Conservation (phyloP, 2,329 filamentous ascomycete genomes). For the Fusarium abutilonis region DNA sequence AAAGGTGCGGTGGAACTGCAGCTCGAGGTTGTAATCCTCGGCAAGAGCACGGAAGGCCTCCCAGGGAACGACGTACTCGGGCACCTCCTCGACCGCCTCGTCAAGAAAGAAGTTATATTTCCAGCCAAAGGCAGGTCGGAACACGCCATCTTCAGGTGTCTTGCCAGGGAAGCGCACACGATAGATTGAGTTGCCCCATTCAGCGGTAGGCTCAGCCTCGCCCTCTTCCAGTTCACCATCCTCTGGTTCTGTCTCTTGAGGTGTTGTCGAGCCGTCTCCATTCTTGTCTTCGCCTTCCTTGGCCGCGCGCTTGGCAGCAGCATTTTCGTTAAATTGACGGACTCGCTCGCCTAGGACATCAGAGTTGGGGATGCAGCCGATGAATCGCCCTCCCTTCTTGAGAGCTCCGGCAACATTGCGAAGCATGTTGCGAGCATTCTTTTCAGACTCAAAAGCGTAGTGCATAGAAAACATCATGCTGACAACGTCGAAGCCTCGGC, state of each 20-base stretch:
- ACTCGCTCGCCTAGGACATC: slow-evolving; percentile 86
- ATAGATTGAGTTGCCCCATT: slow-evolving; percentile 96
- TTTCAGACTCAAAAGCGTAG: slow-evolving; percentile 94
- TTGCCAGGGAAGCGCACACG: slow-evolving; percentile 85
- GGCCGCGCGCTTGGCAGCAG: slow-evolving; percentile 50
- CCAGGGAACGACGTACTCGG: slow-evolving; percentile 98
- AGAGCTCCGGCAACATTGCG: slow-evolving; percentile 88
- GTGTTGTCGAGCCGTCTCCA: slow-evolving; percentile 38
- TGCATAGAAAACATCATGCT: slow-evolving; percentile 99
- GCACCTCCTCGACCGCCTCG: slow-evolving; percentile 94
- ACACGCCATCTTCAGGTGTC: slow-evolving; percentile 86
- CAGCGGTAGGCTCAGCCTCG: slow-evolving; percentile 70
- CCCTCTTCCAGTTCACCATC: slow-evolving; percentile 67
- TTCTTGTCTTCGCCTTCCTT: slow-evolving; percentile 35
- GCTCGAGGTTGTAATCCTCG: slow-evolving; percentile 94
- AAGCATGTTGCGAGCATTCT: slow-evolving; percentile 90
- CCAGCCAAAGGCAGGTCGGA: slow-evolving; percentile 95
- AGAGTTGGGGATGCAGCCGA: slow-evolving; percentile 97
- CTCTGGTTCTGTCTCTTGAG: slow-evolving; percentile 47
- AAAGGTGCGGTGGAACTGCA: slow-evolving; percentile 94
- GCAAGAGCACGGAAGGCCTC: slow-evolving; percentile 95
- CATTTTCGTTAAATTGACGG: slow-evolving; percentile 74
- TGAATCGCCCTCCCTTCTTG: slow-evolving; percentile 93
- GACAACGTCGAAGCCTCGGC: slow-evolving; percentile 92
- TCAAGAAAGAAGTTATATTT: slow-evolving; percentile 97